Evolutionary conservation across 2,329 filamentous ascomycete genomes (phyloP), one percentile per base, ranked within the genome.

Genomic region (Fusarium camptoceras): DNA sequence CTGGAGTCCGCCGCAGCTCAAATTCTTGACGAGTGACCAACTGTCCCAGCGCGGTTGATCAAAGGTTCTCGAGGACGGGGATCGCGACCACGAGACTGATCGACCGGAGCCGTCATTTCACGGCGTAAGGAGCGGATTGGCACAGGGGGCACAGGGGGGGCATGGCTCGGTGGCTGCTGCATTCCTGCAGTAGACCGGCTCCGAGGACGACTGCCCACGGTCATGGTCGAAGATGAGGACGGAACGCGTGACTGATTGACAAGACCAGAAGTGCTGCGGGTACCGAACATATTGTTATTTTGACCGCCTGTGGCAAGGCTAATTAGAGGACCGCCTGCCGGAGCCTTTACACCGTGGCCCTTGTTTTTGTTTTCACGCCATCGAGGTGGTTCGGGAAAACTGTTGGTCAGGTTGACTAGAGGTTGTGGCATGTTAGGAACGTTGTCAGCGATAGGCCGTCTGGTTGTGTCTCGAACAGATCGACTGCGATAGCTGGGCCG

Each of bases 381-480:
- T 74, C 85, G 85, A 77, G 90, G 84, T 20, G 90, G 90, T 66
- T 92, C 89, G 51, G 86, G 83, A 74, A 90, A 91, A 50, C 84
- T 83, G 0, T 89, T 75, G 37, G 71, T 89, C 42, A 94, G 83
- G 73, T 92, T 91, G 30, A 94, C 80, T 8, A 94, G 83, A 3
- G 92, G 91, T 66, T 88, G 89, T 5, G 84, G 83, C 72, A 75
- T 77, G 14, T 79, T 72, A 12, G 72, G 74, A 28, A 70, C 66
- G 34, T 62, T 42, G 49, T 76, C 79, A 15, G 73, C 72, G 15
- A 70, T 66, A 30, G 76, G 76, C 22, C 34, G 73, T 65, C 55
- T 60, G 27, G 44, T 60, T 41, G 56, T 47, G 30, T 51, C 64
- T 30, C 65, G 72, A 30, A 73, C 64, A 15, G 75, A 76, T 30